A percentile compares a stretch with the other conserved stretches of the same genome.
These are phyloP conservation scores for Mucor indicus DNA, from an alignment of 371 early-diverging fungal species.

Conservation along the genomic window DNA sequence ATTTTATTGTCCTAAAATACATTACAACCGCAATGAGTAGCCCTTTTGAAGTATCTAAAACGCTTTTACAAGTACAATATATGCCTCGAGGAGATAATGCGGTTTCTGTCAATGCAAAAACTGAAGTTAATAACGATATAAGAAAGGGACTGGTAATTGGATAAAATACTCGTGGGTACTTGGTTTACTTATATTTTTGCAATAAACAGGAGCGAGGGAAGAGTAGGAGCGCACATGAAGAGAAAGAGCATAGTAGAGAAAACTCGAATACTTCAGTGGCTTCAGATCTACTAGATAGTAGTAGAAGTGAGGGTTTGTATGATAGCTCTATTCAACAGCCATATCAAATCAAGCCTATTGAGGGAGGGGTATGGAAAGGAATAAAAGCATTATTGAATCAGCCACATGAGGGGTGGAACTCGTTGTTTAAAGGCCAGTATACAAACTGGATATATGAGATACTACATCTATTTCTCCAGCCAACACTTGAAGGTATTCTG, in stretches of 20 bases:
- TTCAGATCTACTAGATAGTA: too few relatives aligned
- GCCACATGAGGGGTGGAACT: constrained; percentile 63
- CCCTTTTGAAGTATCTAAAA: constrained; percentile 77
- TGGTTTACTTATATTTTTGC: too few relatives aligned
- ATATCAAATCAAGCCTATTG: constrained; percentile 60
- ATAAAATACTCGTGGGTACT: constrained; percentile 62
- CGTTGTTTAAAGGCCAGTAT: constrained; percentile 70
- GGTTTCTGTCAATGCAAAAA: constrained; percentile 15
- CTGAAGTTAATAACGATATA: constrained; percentile 1
- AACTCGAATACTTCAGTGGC: too few relatives aligned
- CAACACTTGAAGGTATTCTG: constrained; percentile 70
- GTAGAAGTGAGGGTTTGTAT: constrained; percentile 53
- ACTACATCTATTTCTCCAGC: constrained; percentile 70
- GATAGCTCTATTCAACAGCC: constrained; percentile 59
- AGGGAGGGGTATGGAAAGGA: constrained; percentile 60
- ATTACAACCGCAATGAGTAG: constrained; percentile 63
- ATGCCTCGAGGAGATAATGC: constrained; percentile 56
- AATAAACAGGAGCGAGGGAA: too few relatives aligned
- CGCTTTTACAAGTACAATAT: constrained; percentile 80
- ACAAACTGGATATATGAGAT: constrained; percentile 78
- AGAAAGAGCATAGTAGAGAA: too few relatives aligned
- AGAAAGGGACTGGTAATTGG: too few relatives aligned
- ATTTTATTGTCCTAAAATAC: constrained; percentile 66
- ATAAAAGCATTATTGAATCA: constrained; percentile 51
- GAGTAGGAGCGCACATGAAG: too few relatives aligned